A percentile compares a stretch with the other conserved stretches of the same genome.
Conservation (phyloP, 805 yeast genomes). For the Ogataea nonfermentans region DNA sequence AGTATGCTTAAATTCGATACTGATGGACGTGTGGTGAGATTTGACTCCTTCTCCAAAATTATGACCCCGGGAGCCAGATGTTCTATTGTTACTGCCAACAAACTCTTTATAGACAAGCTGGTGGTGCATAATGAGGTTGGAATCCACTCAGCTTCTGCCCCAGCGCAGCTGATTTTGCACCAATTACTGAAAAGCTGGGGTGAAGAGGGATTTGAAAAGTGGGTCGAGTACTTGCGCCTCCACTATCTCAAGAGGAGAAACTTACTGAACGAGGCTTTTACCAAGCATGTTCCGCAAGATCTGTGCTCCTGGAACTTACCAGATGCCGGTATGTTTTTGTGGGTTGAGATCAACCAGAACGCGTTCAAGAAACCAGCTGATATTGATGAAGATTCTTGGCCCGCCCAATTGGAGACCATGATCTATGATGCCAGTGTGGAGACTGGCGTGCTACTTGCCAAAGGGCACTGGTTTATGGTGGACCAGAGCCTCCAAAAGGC, state of each 20-base stretch:
- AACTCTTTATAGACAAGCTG: constrained; percentile 47
- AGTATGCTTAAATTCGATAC: constrained; percentile 67
- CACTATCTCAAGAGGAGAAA: constrained; percentile 67
- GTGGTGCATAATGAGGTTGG: constrained; percentile 64
- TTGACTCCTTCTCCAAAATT: constrained; percentile 78
- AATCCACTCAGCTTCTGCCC: constrained; percentile 73
- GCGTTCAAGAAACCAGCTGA: constrained; percentile 38
- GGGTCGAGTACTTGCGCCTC: constrained; percentile 62
- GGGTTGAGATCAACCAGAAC: constrained; percentile 41
- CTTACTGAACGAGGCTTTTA: constrained; percentile 50
- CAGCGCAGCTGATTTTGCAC: constrained; percentile 59
- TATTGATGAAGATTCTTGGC: constrained; percentile 28
- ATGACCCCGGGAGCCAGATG: constrained; percentile 75
- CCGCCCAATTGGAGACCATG: constrained; percentile 30
- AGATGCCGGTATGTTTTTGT: constrained; percentile 44
- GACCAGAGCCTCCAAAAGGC: constrained; percentile 18
- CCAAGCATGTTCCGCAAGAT: constrained; percentile 44
- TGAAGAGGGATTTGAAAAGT: constrained; percentile 59
- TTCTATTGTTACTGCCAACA: constrained; percentile 73
- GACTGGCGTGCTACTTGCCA: constrained; percentile 30
- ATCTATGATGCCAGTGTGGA: constrained; percentile 27
- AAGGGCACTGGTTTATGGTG: constrained; percentile 37
- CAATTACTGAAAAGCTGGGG: constrained; percentile 63
- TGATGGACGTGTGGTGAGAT: constrained; percentile 74
- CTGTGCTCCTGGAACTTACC: constrained; percentile 43